A percentile compares a stretch with the other conserved stretches of the same genome.
phyloP scores from a whole-genome alignment of 1,139 yeast genomes.

The Saccharomyces hybrid region DNA sequence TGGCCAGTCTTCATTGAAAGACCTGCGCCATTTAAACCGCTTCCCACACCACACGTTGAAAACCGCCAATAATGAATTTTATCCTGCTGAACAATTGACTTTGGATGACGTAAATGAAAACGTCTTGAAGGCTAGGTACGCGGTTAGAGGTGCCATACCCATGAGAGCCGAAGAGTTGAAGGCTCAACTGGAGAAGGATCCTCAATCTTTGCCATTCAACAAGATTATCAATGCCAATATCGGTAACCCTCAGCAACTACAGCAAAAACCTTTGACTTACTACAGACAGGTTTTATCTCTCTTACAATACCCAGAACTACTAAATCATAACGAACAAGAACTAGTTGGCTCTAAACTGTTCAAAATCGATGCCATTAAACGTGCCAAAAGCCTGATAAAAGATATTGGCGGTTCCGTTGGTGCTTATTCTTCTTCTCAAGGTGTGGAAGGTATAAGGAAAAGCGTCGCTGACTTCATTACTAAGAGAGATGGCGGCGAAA shows the following conservation, averaged over 20 bases:
- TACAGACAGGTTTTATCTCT: constrained; percentile 83
- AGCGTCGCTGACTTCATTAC: constrained; percentile 75
- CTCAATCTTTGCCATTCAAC: constrained; percentile 64
- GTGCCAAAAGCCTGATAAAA: constrained; percentile 56
- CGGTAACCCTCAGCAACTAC: constrained; percentile 95
- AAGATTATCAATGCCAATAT: constrained; percentile 82
- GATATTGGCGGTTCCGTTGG: constrained; percentile 74
- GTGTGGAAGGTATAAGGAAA: constrained; percentile 61
- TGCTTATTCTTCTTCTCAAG: constrained; percentile 91
- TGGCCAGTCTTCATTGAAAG: background rate
- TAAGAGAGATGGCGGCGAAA: constrained; percentile 56
- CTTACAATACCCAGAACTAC: constrained; percentile 65
- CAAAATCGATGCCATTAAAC: constrained; percentile 62
- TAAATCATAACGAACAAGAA: constrained; percentile 13
- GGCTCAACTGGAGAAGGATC: constrained; percentile 43
- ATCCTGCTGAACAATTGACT: constrained; percentile 32
- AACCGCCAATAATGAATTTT: constrained; percentile 10
- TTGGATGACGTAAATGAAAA: constrained; percentile 57
- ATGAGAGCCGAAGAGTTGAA: constrained; percentile 81
- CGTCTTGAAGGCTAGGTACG: constrained; percentile 82
- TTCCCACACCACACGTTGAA: constrained; percentile 6
- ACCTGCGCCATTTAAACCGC: background rate
- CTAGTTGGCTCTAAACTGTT: constrained; percentile 34
- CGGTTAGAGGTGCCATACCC: constrained; percentile 93
- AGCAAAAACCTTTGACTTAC: constrained; percentile 90